A percentile compares a stretch with the other conserved stretches of the same genome.
Evolutionary conservation across 306 rosid species (phyloP).

Genomic region (Erythrophleum fordii): DNA sequence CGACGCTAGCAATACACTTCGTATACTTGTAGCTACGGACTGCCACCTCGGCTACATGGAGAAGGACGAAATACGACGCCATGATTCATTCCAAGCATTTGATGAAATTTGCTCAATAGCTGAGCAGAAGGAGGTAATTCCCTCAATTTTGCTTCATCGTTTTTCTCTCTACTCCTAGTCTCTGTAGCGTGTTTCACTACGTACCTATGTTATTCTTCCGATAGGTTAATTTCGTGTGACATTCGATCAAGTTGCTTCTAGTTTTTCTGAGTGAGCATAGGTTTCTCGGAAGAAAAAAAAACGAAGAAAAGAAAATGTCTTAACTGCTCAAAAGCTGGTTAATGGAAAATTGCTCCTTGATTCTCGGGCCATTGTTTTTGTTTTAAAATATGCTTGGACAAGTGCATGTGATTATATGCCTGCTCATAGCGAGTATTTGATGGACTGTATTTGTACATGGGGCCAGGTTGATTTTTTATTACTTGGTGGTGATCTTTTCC

Average conservation of each 20-base stretch:
- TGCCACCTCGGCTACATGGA: conserved; percentile 97
- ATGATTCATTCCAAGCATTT: conserved; percentile 89
- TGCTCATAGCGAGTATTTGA: background rate
- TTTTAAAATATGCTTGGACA: background rate
- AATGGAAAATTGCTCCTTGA: background rate
- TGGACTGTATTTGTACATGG: background rate
- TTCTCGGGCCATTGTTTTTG: background rate
- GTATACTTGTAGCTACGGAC: conserved; percentile 90
- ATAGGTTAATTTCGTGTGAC: background rate
- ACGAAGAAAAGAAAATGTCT: background rate
- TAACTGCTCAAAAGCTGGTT: background rate
- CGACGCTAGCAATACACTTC: conserved; percentile 65
- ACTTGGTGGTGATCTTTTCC: conserved; percentile 96
- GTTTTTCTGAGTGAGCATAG: background rate
- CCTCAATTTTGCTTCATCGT: background rate
- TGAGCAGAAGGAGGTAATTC: conserved; percentile 47
- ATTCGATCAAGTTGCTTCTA: background rate
- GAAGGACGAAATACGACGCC: conserved; percentile 94
- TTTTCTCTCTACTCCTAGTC: background rate
- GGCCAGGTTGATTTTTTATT: conserved; percentile 58
- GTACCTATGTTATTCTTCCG: background rate
- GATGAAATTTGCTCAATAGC: conserved; percentile 95
- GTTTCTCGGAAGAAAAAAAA: background rate
- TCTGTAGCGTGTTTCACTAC: background rate
- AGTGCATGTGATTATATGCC: conserved; percentile 11